Conservation (phyloP, 495 filamentous ascomycete genomes). For the Hypoxylon intermedium region DNA sequence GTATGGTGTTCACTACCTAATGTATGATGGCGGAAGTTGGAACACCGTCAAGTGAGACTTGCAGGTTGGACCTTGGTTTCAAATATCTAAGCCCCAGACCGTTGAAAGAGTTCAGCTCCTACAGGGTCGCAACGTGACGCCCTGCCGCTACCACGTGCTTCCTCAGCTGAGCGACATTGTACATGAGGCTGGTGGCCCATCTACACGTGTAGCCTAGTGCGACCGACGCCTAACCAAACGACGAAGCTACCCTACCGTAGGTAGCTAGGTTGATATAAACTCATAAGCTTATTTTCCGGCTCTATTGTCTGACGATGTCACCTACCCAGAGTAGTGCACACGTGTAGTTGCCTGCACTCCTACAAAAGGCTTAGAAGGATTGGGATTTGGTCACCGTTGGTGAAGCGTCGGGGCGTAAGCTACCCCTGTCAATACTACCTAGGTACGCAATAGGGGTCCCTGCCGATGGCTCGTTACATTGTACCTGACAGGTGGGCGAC, state of each 20-base stretch:
- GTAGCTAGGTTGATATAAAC: slow-evolving; percentile 12
- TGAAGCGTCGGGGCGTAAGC: slow-evolving; percentile 4
- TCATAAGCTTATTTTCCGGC: slow-evolving; percentile 19
- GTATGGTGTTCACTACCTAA: no score
- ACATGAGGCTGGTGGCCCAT: no score
- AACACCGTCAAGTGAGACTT: no score
- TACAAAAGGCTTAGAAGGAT: no score
- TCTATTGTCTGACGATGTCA: background rate
- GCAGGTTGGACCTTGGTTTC: background rate
- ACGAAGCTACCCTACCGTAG: no score
- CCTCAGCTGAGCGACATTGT: no score
- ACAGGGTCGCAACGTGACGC: no score
- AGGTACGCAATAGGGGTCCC: slow-evolving; percentile 1
- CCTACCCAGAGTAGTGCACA: slow-evolving; percentile 16
- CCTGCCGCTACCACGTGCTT: no score
- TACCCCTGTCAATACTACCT: slow-evolving; percentile 15
- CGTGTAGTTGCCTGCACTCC: slow-evolving; percentile 4
- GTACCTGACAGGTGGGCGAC: slow-evolving; percentile 20
- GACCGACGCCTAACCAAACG: no score
- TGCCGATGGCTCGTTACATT: slow-evolving; percentile 28
- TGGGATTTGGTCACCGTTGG: no score
- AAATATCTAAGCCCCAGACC: background rate
- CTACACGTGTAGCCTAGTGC: no score
- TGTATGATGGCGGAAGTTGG: no score
- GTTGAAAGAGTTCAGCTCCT: background rate